phyloP scores from a whole-genome alignment of 352 stramenopile genomes.

The Globisporangium middletonii region DNA sequence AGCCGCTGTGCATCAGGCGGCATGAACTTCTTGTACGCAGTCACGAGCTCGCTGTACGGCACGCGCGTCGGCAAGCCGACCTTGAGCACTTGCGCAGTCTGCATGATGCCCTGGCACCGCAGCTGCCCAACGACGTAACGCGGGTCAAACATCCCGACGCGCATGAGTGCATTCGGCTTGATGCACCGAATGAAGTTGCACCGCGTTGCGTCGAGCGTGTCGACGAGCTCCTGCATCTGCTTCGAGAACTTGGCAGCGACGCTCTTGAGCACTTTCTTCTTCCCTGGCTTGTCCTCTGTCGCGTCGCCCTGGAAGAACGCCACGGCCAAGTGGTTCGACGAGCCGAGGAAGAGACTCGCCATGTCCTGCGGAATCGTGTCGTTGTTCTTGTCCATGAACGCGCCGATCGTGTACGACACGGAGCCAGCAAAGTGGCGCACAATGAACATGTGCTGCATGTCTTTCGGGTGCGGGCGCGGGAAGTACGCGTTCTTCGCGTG shows the following conservation, averaged over 20 bases:
- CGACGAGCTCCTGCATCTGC: constrained; percentile 80
- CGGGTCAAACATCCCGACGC: constrained; percentile 58
- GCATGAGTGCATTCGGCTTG: constrained; percentile 84
- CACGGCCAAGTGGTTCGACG: constrained; percentile 50
- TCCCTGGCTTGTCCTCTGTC: constrained; percentile 46
- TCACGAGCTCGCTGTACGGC: constrained; percentile 62
- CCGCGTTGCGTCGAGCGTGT: constrained; percentile 70
- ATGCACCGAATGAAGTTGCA: constrained; percentile 90
- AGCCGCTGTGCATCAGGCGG: constrained; percentile 58
- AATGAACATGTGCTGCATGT: constrained; percentile 89
- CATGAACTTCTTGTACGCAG: constrained; percentile 67
- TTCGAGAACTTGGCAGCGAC: constrained; percentile 61
- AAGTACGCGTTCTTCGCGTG: constrained; percentile 86
- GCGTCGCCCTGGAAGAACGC: constrained; percentile 63
- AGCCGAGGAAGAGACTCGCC: constrained; percentile 72
- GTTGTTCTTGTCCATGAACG: constrained; percentile 92
- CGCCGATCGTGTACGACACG: constrained; percentile 86
- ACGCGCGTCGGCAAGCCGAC: constrained; percentile 79
- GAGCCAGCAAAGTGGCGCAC: constrained; percentile 87
- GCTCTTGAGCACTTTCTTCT: constrained; percentile 76
- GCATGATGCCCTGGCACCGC: constrained; percentile 82
- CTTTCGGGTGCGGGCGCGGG: constrained; percentile 76
- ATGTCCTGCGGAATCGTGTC: constrained; percentile 85
- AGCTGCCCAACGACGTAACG: constrained; percentile 81
- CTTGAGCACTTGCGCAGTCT: constrained; percentile 86